Base-by-base conservation (phyloP, 345 rosid genomes). In the Eucalyptus cloeziana region DNA sequence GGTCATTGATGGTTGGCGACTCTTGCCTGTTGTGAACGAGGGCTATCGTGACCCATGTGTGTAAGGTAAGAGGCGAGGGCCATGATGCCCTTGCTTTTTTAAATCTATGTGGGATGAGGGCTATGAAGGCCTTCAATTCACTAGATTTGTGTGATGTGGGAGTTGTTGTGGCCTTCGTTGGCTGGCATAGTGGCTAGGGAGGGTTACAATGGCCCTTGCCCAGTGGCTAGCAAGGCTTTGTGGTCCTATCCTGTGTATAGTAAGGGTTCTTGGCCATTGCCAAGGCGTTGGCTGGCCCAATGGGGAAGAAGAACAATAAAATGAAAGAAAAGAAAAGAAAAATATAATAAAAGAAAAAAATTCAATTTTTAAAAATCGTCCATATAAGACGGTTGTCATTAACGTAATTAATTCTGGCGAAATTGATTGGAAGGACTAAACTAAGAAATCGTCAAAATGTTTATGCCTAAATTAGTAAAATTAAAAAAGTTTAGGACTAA, bases 11-110 rank as follows among this genome's bases (percentile, higher is more conserved):
- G 62, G 62, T 24, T 24, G 13, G 30, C 0, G 62, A 56, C 62
- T 24, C 62, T 56, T 56, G 30, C 13, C 1, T 9, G 1, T 56
- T 56, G 62, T 1, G 1, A 56, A 24, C 1, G 30, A 2, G 30
- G 30, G 62, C 62, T 56, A 24, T 56, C 27, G 4, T 56, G 62
- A 24, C 62, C 30, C 62, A 56, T 24, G 62, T 56, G 62, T 56
- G 62, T 56, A 52, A 52, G 58, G 58, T 21, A 52, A 52, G 62
- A 56, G 62, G 62, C 3, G 1, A 56, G 62, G 27, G 62, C 13
- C 2, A 3, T 56, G 62, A 56, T 24, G 10, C 62, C 27, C 27
- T 56, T 56, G 62, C 30, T 56, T 56, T 24, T 13, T 13, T 24
- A 56, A 56, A 56, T 56, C 62, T 4, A 56, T 22, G 62, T 24